Evolutionary conservation across 106 monocot species (phyloP).

Genomic region (Allium sativum): DNA sequence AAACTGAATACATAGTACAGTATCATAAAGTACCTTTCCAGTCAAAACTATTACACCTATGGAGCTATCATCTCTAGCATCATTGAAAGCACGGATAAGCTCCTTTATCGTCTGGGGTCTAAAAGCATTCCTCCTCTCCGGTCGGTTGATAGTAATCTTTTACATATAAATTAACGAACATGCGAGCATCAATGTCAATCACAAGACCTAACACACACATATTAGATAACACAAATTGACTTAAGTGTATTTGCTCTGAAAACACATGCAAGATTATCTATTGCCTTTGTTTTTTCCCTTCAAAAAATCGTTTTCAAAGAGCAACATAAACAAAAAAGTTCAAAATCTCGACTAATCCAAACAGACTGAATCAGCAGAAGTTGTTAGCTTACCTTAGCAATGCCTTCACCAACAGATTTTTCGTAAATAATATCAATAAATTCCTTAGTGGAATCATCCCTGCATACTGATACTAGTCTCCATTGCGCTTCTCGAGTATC

Average conservation of each 20-base stretch:
- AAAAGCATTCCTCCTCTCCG: constrained; percentile 87
- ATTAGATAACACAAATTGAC: neutral
- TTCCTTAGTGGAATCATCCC: constrained; percentile 41
- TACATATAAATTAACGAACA: too few species aligned
- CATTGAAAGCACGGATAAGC: constrained; percentile 74
- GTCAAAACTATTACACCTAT: constrained; percentile 79
- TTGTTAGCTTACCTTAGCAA: constrained; percentile 52
- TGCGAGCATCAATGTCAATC: neutral
- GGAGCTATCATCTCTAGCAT: constrained; percentile 84
- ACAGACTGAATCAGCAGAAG: too few species aligned
- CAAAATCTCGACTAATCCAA: neutral
- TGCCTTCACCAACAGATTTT: constrained; percentile 79
- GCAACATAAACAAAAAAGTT: neutral
- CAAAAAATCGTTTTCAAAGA: too few species aligned
- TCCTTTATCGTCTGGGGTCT: constrained; percentile 81
- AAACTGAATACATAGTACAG: too few species aligned
- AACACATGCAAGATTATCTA: too few species aligned
- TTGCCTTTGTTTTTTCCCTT: too few species aligned
- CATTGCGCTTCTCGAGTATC: constrained; percentile 30
- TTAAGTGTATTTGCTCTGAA: neutral
- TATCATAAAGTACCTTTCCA: constrained; percentile 44
- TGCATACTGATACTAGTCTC: constrained; percentile 10
- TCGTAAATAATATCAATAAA: constrained; percentile 83
- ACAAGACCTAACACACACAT: neutral
- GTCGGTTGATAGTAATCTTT: constrained; percentile 87